These are phyloP conservation scores for Nicotiana tomentosiformis DNA, from an alignment of 257 asterid species.

Conservation along the genomic window DNA sequence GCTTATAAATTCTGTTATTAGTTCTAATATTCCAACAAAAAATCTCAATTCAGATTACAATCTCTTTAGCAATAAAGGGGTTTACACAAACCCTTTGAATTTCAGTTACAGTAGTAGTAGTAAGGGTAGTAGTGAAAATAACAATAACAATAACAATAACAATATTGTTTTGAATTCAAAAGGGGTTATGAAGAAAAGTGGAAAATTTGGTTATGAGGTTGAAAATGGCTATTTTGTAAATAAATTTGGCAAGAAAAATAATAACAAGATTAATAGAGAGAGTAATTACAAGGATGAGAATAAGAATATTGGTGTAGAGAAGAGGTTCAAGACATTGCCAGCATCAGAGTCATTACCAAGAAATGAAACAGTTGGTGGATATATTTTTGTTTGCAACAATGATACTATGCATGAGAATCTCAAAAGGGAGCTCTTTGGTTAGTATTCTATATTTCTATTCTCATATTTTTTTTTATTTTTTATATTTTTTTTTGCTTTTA, in stretches of 20 bases:
- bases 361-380: conserved; percentile 90
- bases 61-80: conserved; percentile 50
- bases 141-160: neutral
- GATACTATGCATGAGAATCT: conserved; percentile 98
- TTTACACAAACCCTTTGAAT: conserved; percentile 50
- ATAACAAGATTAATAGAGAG: conserved; percentile 22
- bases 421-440: conserved; percentile 90
- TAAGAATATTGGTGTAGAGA: conserved; percentile 44
- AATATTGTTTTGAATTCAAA: conserved; percentile 15
- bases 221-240: conserved; percentile 26
- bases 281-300: conserved; percentile 37
- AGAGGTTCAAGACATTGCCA: conserved; percentile 93
- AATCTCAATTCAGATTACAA: conserved; percentile 29
- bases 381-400: conserved; percentile 93
- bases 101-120: conserved; percentile 29
- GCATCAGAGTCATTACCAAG: conserved; percentile 86
- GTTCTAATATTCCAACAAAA: neutral
- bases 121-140: conserved; percentile 9
- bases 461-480: too few relatives aligned
- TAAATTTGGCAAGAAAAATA: conserved; percentile 56
- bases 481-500: neutral
- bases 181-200: conserved; percentile 35
- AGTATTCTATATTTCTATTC: neutral
- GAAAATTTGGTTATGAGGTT: conserved; percentile 34
- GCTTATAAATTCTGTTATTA: conserved; percentile 8